Base-by-base conservation (phyloP, 495 filamentous ascomycete species). In the Hypoxylon perforatum region DNA sequence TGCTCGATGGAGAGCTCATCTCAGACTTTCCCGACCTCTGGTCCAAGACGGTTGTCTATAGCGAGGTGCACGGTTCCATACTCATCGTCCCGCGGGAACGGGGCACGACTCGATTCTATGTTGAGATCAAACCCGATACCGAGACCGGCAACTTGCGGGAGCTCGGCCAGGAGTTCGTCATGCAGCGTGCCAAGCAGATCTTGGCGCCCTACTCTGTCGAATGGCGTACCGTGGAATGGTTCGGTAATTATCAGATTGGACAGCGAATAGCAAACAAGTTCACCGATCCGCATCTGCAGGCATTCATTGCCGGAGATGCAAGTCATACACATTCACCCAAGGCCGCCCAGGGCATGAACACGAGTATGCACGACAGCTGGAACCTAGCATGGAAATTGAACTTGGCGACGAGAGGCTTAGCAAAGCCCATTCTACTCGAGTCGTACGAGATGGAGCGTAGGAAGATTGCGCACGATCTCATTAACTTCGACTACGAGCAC, bases 311-410 rank as follows among this genome's bases (percentile, higher is more conserved):
- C 14, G 90, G 90, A 39, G 90, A 92, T 66, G 90, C 90, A 10
- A 85, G 85, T 35, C 90, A 93, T 74, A 92, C 90, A 0, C 90
- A 92, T 73, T 88, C 85, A 10, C 89, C 90, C 12, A 91, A 91
- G 73, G 88, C 89, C 9, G 91, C 88, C 3, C 91, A 91, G 71
- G 90, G 90, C n/a, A 90, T 72, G 69, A 93, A 93, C 65, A 85
- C 90, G 49, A 87, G 84, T 48, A 88, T 93, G 86, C 89, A 91
- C 65, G 91, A 94, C 71, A 83, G 86, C 11, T 91, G 87, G 81
- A 93, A 93, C 61, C 77, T 94, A 4, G 87, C 83, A 10, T 94
- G 91, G 91, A 93, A 93, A 70, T 78, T 93, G 30, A 85, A 84
- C 55, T 78, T 87, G 21, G 84, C 86, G 1, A 77, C 88, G 22